phyloP scores from a whole-genome alignment of 192 early-diverging fungal genomes.

The Rhizoclosmatium globosum region DNA sequence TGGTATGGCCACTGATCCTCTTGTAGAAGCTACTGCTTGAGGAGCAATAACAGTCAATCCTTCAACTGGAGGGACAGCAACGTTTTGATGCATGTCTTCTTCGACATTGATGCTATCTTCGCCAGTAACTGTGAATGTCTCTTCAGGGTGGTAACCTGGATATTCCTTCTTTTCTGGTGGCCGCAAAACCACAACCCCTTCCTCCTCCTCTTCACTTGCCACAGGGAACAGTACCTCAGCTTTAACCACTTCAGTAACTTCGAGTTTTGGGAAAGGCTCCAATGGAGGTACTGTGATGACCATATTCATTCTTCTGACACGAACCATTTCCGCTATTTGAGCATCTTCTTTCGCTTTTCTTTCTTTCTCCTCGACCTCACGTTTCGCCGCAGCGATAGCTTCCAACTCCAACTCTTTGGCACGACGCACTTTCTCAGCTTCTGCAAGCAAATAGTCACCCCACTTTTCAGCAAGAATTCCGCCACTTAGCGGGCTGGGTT shows the following conservation, averaged over 20 bases:
- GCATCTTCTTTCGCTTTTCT: slow-evolving; percentile 1
- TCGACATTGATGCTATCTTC: not conserved
- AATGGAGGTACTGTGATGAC: slow-evolving; percentile 28
- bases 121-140: not conserved
- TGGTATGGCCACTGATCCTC: not conserved
- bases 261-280: not conserved
- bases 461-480: slow-evolving; percentile 34
- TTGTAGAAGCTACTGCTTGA: not conserved
- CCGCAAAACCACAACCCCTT: not conserved
- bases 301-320: slow-evolving; percentile 1
- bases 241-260: not conserved
- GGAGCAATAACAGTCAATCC: not conserved
- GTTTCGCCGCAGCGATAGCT: not conserved
- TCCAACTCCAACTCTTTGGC: slow-evolving; percentile 9
- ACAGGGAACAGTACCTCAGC: slow-evolving; percentile 16
- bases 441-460: slow-evolving; percentile 27
- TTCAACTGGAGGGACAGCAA: not conserved
- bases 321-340: not conserved
- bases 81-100: not conserved
- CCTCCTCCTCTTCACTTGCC: not conserved
- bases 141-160: not conserved
- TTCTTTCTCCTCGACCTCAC: slow-evolving; percentile 13
- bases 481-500: not conserved
- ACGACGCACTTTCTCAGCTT: slow-evolving; percentile 8
- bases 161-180: not conserved